These are phyloP conservation scores for Hymenoscyphus linearis DNA, from an alignment of 2,329 filamentous ascomycete species.

Conservation along the genomic window DNA sequence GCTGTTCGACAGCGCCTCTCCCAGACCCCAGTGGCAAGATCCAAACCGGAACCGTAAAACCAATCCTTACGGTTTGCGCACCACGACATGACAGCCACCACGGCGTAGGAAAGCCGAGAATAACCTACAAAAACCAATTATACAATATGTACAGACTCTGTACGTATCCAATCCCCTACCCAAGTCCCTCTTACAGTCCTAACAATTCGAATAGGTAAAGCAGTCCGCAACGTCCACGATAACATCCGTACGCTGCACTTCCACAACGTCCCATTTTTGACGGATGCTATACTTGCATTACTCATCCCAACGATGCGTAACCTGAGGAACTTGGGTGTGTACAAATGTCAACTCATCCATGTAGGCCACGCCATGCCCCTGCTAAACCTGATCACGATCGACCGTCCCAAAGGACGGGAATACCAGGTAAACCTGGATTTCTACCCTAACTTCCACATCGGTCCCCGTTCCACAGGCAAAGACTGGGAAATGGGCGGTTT, in stretches of 20 bases:
- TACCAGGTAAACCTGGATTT: constrained; percentile 25
- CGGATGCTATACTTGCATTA: constrained; percentile 18
- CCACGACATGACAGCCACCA: background rate
- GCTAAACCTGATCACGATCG: constrained; percentile 23
- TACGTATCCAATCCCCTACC: background rate
- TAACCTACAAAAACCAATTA: background rate
- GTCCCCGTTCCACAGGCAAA: constrained; percentile 9
- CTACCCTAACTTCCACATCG: constrained; percentile 25
- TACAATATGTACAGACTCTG: background rate
- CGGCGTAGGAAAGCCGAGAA: background rate
- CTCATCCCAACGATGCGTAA: constrained; percentile 26
- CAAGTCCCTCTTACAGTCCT: background rate
- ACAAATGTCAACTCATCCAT: constrained; percentile 28
- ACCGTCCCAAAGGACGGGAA: constrained; percentile 17
- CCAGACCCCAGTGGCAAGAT: background rate
- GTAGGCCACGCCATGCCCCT: constrained; percentile 21
- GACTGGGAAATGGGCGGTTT: constrained; percentile 14
- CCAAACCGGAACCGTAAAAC: background rate
- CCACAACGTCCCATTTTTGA: constrained; percentile 26
- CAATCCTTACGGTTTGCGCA: background rate
- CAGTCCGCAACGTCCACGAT: constrained; percentile 20
- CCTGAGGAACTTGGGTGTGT: constrained; percentile 24
- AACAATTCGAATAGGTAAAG: background rate
- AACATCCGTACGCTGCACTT: constrained; percentile 25
- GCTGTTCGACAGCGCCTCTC: background rate